Conservation (phyloP, 2,329 filamentous ascomycete species). For the Teratosphaeria viscida region DNA sequence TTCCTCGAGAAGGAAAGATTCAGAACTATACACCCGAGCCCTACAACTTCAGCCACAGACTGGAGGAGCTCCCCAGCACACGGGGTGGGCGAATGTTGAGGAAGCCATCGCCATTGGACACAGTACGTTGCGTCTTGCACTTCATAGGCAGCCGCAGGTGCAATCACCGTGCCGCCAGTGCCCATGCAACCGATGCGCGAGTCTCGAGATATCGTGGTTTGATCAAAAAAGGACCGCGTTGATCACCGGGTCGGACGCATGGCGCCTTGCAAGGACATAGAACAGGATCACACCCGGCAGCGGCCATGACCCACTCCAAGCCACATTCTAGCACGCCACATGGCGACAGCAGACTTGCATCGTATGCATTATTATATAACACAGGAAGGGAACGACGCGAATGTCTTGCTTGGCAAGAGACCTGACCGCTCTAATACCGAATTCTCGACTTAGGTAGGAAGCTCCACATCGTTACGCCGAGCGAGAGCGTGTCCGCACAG, state of each 20-base stretch:
- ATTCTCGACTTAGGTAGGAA: conserved; percentile 8
- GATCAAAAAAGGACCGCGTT: background rate
- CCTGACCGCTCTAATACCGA: conserved; percentile 4
- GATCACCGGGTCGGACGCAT: background rate
- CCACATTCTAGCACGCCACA: background rate
- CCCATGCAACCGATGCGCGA: background rate
- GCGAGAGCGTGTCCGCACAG: conserved; percentile 1
- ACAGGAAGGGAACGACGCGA: conserved; percentile 6
- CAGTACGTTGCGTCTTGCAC: no score
- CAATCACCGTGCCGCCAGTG: background rate
- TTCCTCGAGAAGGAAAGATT: no score
- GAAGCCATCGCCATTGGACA: no score
- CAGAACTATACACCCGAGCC: background rate
- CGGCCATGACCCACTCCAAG: background rate
- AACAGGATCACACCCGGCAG: conserved; percentile 3
- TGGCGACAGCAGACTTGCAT: background rate
- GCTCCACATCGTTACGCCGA: conserved; percentile 1
- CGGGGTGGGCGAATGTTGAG: no score
- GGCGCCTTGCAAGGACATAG: background rate
- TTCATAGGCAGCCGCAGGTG: background rate
- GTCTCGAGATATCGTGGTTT: background rate
- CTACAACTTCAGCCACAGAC: background rate
- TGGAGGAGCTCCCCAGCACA: background rate
- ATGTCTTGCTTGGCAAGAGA: conserved; percentile 12
- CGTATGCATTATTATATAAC: conserved; percentile 5